Conservation (phyloP, 495 filamentous ascomycete species). For the Tuber umbilicatum region DNA sequence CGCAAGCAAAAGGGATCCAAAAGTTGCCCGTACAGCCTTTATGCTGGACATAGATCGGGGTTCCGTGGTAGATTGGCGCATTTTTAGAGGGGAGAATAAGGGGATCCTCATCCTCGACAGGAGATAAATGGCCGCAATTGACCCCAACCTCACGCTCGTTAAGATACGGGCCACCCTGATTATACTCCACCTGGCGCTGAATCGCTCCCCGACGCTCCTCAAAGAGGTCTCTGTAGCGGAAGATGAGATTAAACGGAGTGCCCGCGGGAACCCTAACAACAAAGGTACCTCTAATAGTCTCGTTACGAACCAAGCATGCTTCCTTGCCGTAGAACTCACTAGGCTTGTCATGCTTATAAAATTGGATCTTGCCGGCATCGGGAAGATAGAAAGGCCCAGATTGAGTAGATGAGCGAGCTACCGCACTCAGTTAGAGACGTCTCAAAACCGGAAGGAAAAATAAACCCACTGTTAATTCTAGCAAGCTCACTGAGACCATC, state of each 20-base stretch:
- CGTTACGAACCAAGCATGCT: conserved; percentile 35
- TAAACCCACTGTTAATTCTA: conserved; percentile 20
- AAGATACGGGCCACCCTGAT: conserved; percentile 8
- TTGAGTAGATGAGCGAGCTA: conserved; percentile 3
- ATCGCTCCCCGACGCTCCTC: conserved; percentile 11
- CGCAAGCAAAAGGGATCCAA: conserved; percentile 7
- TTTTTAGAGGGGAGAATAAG: background rate
- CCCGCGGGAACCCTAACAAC: conserved; percentile 25
- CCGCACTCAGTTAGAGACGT: background rate
- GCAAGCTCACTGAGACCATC: background rate
- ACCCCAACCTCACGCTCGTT: conserved; percentile 31
- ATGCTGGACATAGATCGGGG: background rate
- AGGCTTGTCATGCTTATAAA: conserved; percentile 36
- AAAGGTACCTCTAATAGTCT: conserved; percentile 18
- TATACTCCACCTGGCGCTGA: conserved; percentile 16
- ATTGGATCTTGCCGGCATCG: conserved; percentile 29
- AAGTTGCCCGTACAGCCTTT: conserved; percentile 5
- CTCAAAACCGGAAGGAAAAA: background rate
- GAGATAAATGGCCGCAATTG: conserved; percentile 21
- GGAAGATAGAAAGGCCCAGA: conserved; percentile 17
- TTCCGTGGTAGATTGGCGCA: background rate
- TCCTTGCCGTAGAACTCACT: conserved; percentile 28
- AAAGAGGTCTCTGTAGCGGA: conserved; percentile 12
- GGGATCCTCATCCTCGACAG: background rate
- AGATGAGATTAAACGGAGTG: conserved; percentile 8